Evolutionary conservation across 495 filamentous ascomycete species (phyloP).

Genomic region (Podospora conica): DNA sequence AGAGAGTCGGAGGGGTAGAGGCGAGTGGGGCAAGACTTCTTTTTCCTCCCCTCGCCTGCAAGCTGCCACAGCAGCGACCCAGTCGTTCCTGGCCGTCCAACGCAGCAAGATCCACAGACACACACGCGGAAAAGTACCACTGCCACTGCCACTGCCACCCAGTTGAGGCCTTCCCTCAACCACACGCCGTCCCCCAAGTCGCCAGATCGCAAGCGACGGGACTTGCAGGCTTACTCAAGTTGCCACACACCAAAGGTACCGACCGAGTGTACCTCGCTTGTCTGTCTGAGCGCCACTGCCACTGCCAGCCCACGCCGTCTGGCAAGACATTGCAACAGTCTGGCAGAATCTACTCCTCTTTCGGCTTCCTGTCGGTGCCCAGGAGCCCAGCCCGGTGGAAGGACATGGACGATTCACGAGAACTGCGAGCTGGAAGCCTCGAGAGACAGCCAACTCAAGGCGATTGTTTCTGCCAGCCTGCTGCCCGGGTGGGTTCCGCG

Average conservation of each 20-base stretch:
- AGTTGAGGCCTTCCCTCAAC: conserved; percentile 29
- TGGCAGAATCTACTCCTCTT: neutral
- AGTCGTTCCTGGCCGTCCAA: conserved; percentile 7
- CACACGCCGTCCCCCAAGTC: conserved; percentile 29
- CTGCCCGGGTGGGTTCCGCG: neutral
- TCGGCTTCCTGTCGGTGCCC: neutral
- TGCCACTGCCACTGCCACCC: no score
- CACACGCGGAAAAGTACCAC: conserved; percentile 13
- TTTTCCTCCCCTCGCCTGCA: conserved; percentile 13
- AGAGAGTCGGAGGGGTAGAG: conserved; percentile 1
- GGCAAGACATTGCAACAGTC: neutral
- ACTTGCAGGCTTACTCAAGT: conserved; percentile 18
- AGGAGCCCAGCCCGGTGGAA: no score
- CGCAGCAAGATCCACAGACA: conserved; percentile 17
- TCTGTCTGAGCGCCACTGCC: no score
- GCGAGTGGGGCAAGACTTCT: conserved; percentile 13
- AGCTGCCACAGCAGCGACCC: neutral
- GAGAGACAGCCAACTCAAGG: neutral
- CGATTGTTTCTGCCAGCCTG: neutral
- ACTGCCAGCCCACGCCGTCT: neutral
- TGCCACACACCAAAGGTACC: conserved; percentile 15
- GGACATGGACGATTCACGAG: neutral
- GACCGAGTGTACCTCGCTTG: conserved; percentile 2
- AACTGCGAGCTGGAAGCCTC: neutral
- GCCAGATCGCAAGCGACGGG: conserved; percentile 16